Evolutionary conservation across 2,329 filamentous ascomycete species (phyloP).

Genomic region (Aschersonia sp.): DNA sequence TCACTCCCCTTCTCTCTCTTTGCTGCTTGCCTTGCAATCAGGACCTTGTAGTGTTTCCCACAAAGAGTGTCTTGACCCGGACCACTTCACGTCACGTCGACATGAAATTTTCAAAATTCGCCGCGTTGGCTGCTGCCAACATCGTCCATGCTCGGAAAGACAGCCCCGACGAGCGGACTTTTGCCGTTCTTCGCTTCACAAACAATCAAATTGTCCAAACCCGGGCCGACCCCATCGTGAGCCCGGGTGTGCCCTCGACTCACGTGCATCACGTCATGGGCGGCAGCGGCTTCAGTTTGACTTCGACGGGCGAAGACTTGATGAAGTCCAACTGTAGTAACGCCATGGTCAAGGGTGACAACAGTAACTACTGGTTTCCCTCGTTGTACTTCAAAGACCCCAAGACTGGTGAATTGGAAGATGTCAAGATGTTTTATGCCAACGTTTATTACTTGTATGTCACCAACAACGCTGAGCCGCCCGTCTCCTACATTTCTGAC

Average conservation of each 20-base stretch:
- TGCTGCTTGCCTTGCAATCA: too few relatives aligned
- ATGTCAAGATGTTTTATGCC: conserved; percentile 57
- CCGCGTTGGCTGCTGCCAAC: conserved; percentile 23
- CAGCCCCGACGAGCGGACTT: conserved; percentile 30
- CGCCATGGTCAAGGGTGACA: conserved; percentile 52
- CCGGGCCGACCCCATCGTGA: conserved; percentile 54
- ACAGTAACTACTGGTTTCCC: conserved; percentile 68
- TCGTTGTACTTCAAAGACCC: conserved; percentile 53
- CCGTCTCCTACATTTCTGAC: too few relatives aligned
- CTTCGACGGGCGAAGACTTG: conserved; percentile 46
- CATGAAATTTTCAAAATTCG: conserved; percentile 21
- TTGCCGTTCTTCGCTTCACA: conserved; percentile 59
- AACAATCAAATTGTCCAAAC: conserved; percentile 48
- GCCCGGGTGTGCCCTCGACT: conserved; percentile 38
- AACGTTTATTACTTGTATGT: conserved; percentile 61
- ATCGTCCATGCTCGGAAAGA: conserved; percentile 25
- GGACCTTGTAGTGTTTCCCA: too few relatives aligned
- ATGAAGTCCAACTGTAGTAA: conserved; percentile 53
- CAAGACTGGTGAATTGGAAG: conserved; percentile 46
- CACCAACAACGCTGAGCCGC: too few relatives aligned
- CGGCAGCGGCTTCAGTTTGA: conserved; percentile 51
- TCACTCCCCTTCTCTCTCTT: too few relatives aligned
- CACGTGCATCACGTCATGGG: conserved; percentile 63
- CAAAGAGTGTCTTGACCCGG: not conserved
- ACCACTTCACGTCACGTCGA: conserved; percentile 2